A percentile compares a stretch with the other conserved stretches of the same genome.
Conservation (phyloP, 2,329 filamentous ascomycete genomes). For the Neophaeococcomyces aloes region DNA sequence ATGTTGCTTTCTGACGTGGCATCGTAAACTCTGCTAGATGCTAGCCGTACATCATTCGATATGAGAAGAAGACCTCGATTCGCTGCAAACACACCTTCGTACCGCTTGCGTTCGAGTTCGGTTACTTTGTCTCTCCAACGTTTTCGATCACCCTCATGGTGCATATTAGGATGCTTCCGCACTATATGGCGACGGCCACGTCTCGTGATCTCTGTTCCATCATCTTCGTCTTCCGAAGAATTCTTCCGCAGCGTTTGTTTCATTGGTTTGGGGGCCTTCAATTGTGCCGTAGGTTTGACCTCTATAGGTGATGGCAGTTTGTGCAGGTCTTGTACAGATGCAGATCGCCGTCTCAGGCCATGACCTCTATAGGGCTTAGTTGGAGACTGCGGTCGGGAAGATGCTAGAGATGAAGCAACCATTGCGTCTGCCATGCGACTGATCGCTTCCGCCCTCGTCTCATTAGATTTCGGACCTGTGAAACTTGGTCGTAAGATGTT, state of each 20-base stretch:
- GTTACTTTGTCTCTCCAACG: slow-evolving; percentile 35
- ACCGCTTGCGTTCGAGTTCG: slow-evolving; percentile 37
- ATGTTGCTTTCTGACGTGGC: slow-evolving; percentile 5
- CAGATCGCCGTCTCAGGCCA: slow-evolving; percentile 8
- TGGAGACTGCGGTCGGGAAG: slow-evolving; percentile 28
- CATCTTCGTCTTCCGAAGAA: slow-evolving; percentile 27
- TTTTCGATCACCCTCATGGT: slow-evolving; percentile 39
- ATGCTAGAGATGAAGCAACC: slow-evolving; percentile 38
- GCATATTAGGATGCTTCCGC: slow-evolving; percentile 38
- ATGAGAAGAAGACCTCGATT: slow-evolving; percentile 34
- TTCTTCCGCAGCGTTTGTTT: slow-evolving; percentile 34
- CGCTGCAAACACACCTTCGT: slow-evolving; percentile 42
- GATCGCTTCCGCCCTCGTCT: slow-evolving; percentile 21
- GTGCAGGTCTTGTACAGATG: background rate
- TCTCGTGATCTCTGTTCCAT: slow-evolving; percentile 23
- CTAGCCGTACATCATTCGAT: background rate
- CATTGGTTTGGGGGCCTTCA: slow-evolving; percentile 21
- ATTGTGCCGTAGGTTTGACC: slow-evolving; percentile 1
- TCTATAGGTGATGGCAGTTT: background rate
- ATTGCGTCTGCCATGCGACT: slow-evolving; percentile 37
- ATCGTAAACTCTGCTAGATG: slow-evolving; percentile 1
- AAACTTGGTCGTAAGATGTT: background rate
- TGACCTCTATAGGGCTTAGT: slow-evolving; percentile 18
- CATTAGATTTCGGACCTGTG: background rate
- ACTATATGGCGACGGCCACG: slow-evolving; percentile 28